Base-by-base conservation (phyloP, 1,139 yeast genomes). In the Debaryomyces subglobosus region DNA sequence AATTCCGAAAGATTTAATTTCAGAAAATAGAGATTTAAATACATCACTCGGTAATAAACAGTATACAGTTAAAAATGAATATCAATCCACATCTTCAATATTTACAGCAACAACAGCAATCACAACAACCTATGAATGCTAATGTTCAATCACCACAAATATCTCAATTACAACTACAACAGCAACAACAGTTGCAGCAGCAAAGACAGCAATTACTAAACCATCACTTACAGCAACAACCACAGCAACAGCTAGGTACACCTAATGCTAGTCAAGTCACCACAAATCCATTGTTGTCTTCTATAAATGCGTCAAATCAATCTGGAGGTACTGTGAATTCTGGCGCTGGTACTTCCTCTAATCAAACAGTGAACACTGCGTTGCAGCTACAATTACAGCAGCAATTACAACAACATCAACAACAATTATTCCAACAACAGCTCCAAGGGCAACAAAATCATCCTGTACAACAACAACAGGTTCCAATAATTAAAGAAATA, bases 401-500 rank as follows among this genome's bases (percentile, higher is more conserved):
- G 44, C 58, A 52, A 34, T 60, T 50, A n/a, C 57, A 52, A 36
- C 58, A 55, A 30, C 60, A 52, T 25, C 56, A 51, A 41, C 60
- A 51, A 39, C 62, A 53, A n/a, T 60, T 54, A 46, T 63, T 56
- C 37, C 64, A 54, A 36, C 55, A 50, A 23, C 64, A 52, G 32
- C 58, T 48, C 36, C 60, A 53, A 41, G 60, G 52, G 33, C 64
- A 53, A 43, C 58, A 52, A 27, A 56, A 49, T 35, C 25, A 24
- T 42, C 21, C 46, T 23, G 52, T 44, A 3, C 62, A 53, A 36
- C 53, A 45, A 16, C 66, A 56, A 27, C 71, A 61, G 40, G 58
- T 63, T 7, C 82, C 84, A 3, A 67, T 74, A 45, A 75, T 81
- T 46, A 74, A 79, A 55, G 84, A 92, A 58, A 98, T 94, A 13